Conservation (phyloP, 768 basidiomycete genomes). For the Trametes cingulata region DNA sequence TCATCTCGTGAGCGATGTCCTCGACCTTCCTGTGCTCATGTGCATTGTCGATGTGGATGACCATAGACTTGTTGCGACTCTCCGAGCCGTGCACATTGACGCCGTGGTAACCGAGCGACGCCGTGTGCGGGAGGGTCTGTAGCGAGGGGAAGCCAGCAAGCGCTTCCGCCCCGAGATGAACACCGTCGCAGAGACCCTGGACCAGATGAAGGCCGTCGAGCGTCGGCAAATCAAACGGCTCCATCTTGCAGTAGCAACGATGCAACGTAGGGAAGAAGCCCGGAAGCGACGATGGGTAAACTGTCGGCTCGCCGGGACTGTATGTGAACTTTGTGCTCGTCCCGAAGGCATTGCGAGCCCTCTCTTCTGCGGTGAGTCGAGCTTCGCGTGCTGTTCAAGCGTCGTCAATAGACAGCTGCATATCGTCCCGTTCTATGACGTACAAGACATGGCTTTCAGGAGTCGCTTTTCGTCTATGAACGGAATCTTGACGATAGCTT, state of each 20-base stretch:
- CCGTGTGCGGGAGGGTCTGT: conserved; percentile 80
- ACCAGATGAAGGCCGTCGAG: conserved; percentile 83
- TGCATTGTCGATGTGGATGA: conserved; percentile 79
- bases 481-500: conserved; percentile 97
- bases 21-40: conserved; percentile 67
- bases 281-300: conserved; percentile 89
- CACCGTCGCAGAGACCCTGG: conserved; percentile 86
- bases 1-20: conserved; percentile 71
- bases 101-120: conserved; percentile 77
- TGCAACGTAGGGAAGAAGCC: conserved; percentile 91
- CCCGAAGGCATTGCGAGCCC: conserved; percentile 71
- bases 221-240: conserved; percentile 86
- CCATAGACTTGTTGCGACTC: conserved; percentile 90
- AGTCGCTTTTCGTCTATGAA: conserved; percentile 88
- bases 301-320: conserved; percentile 57
- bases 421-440: conserved; percentile 28
- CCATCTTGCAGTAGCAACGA: conserved; percentile 77
- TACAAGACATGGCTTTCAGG: conserved; percentile 80
- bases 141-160: conserved; percentile 97
- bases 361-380: conserved; percentile 75
- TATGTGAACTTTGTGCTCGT: conserved; percentile 80
- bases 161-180: conserved; percentile 79
- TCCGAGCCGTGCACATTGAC: conserved; percentile 94
- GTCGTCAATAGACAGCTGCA: neutral
- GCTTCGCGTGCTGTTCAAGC: conserved; percentile 67